A percentile compares a stretch with the other conserved stretches of the same genome.
Conservation (phyloP, 257 asterid species). For the Nicotiana knightiana region DNA sequence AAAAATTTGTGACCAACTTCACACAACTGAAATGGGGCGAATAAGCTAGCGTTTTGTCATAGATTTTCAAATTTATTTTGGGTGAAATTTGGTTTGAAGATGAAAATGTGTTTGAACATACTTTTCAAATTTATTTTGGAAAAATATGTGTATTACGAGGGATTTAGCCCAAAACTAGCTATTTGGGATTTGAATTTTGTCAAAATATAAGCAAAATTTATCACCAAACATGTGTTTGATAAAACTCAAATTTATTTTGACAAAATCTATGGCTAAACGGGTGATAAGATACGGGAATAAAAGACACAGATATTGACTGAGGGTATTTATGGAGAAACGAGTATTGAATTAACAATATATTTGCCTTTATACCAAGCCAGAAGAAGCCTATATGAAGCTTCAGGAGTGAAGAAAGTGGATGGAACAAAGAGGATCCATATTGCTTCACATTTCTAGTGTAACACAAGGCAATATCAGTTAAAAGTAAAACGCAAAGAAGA, state of each 20-base stretch:
- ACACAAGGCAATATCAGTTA: background rate
- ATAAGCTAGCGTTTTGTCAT: background rate
- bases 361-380: background rate
- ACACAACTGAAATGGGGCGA: background rate
- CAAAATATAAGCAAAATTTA: no score
- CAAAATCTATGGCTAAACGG: no score
- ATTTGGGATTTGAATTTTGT: no score
- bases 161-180: no score
- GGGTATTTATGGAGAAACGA: background rate
- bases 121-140: no score
- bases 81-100: no score
- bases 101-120: no score
- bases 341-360: background rate
- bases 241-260: no score
- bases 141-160: no score
- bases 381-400: background rate
- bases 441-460: background rate
- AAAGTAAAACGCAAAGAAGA: slow-evolving; percentile 6
- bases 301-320: background rate
- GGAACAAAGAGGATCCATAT: background rate
- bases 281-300: background rate
- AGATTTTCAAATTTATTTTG: no score
- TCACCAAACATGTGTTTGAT: no score
- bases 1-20: background rate
- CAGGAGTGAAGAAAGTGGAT: background rate